Evolutionary conservation across 2,329 filamentous ascomycete genomes (phyloP).

Genomic region (Coleophoma cylindrospora): DNA sequence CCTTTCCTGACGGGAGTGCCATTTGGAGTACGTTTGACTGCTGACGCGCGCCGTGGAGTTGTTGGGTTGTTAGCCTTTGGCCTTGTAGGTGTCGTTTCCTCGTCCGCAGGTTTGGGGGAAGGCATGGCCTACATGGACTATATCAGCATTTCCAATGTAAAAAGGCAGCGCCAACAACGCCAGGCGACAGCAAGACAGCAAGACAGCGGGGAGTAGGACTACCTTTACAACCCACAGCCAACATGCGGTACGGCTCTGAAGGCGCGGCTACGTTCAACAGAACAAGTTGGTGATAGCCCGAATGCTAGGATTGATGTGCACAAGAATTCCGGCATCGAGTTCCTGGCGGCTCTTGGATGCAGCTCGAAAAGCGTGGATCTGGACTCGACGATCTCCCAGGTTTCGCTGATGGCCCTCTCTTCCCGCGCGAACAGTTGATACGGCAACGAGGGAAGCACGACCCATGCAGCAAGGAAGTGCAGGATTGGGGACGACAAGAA

Average conservation of each 20-base stretch:
- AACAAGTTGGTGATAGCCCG: background rate
- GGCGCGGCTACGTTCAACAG: background rate
- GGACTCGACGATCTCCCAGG: background rate
- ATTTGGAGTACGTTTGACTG: conserved; percentile 14
- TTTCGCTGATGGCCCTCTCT: background rate
- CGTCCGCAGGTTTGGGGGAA: conserved; percentile 3
- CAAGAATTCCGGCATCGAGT: background rate
- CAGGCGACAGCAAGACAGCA: background rate
- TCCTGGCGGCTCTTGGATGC: background rate
- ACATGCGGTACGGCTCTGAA: background rate
- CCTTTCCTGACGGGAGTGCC: conserved; percentile 13
- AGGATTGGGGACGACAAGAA: background rate
- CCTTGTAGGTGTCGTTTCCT: conserved; percentile 1
- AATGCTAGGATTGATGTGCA: background rate
- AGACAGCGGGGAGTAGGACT: no score
- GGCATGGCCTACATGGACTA: conserved; percentile 2
- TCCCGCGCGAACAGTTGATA: background rate
- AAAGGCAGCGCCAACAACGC: background rate
- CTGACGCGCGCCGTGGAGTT: conserved; percentile 10
- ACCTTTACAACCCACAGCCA: background rate
- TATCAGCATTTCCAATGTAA: background rate
- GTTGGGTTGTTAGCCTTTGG: conserved; percentile 5
- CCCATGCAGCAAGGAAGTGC: background rate
- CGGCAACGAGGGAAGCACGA: background rate
- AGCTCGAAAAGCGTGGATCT: background rate